phyloP scores from a whole-genome alignment of 2,329 filamentous ascomycete genomes.

The Sclerotinia subarctica region DNA sequence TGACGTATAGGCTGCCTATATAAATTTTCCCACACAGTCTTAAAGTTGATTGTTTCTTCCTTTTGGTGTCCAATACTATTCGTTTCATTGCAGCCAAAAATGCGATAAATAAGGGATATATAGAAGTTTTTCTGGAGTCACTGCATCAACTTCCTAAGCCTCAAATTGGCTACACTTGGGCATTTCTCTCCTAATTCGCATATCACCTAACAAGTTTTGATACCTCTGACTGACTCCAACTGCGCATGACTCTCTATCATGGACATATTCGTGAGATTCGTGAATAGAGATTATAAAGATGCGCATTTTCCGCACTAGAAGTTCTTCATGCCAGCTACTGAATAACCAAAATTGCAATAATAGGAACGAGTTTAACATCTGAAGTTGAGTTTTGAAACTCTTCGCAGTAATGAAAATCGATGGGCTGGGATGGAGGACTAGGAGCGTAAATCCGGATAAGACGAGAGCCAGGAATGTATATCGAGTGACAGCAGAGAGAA shows the following conservation, averaged over 20 bases:
- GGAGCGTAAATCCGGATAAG: too few relatives aligned
- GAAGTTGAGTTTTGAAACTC: background rate
- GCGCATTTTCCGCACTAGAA: background rate
- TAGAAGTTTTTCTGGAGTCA: background rate
- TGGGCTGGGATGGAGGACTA: too few relatives aligned
- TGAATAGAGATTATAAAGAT: background rate
- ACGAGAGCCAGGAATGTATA: too few relatives aligned
- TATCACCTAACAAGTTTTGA: background rate
- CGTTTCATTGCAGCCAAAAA: background rate
- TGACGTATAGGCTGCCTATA: background rate
- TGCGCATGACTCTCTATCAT: background rate
- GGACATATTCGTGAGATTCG: background rate
- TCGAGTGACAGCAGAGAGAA: too few relatives aligned
- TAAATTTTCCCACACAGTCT: too few relatives aligned
- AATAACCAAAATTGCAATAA: too few relatives aligned
- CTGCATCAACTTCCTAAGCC: background rate
- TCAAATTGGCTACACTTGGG: background rate
- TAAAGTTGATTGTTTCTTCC: background rate
- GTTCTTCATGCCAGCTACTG: background rate
- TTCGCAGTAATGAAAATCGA: too few relatives aligned
- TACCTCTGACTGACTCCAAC: background rate
- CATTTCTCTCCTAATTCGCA: too few relatives aligned
- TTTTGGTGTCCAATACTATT: background rate
- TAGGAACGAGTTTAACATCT: background rate
- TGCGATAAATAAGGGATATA: background rate